A percentile compares a stretch with the other conserved stretches of the same genome.
These are phyloP conservation scores for Exophiala xenobiotica DNA, from an alignment of 2,329 filamentous ascomycete genomes.

Conservation along the genomic window DNA sequence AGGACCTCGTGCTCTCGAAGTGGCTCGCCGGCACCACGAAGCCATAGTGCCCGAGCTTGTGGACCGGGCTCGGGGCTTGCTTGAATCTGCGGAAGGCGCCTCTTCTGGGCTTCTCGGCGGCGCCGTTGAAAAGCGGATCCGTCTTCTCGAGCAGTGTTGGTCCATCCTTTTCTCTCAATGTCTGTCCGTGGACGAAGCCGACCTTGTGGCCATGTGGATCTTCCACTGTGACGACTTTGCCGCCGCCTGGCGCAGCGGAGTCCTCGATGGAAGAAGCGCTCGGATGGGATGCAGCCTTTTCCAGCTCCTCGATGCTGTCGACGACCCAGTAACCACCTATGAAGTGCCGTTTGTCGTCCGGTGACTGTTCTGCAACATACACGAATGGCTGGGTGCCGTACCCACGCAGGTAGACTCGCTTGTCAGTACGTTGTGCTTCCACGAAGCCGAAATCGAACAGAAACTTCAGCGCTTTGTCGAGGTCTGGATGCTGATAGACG, in stretches of 20 bases:
- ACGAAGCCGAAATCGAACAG: constrained; percentile 37
- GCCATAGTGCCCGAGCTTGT: constrained; percentile 51
- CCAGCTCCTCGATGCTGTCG: constrained; percentile 17
- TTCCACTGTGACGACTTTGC: constrained; percentile 25
- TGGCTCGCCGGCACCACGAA: constrained; percentile 36
- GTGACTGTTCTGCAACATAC: constrained; percentile 42
- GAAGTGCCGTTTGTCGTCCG: constrained; percentile 21
- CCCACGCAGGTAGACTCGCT: constrained; percentile 59
- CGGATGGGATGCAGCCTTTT: constrained; percentile 15
- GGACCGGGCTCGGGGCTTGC: constrained; percentile 48
- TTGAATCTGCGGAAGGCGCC: constrained; percentile 43
- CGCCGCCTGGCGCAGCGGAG: constrained; percentile 25
- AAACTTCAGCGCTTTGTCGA: constrained; percentile 33
- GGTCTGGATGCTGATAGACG: constrained; percentile 35
- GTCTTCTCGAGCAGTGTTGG: constrained; percentile 10
- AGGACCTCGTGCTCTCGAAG: constrained; percentile 39
- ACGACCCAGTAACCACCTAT: constrained; percentile 21
- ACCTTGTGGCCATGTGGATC: constrained; percentile 28
- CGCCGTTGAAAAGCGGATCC: constrained; percentile 36
- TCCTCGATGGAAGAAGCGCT: constrained; percentile 16
- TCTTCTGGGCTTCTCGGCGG: constrained; percentile 37
- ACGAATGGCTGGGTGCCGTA: constrained; percentile 62
- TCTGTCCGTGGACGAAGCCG: constrained; percentile 28
- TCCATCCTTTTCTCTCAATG: constrained; percentile 10
- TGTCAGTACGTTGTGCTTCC: constrained; percentile 35